These are phyloP conservation scores for Podospora fimiseda DNA, from an alignment of 495 filamentous ascomycete genomes.

Conservation along the genomic window DNA sequence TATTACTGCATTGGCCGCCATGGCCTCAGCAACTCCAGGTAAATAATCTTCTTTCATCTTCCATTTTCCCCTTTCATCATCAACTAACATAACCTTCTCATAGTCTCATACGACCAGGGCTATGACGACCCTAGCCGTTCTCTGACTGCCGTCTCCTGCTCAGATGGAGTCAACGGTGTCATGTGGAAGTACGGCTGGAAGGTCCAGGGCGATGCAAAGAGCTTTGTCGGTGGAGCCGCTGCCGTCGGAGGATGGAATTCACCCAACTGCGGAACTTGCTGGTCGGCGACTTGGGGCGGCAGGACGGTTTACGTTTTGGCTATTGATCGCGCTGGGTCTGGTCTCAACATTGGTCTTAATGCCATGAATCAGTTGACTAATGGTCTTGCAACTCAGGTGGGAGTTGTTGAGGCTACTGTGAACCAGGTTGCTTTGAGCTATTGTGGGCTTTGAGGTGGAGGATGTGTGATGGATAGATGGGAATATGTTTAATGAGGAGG, in stretches of 20 bases:
- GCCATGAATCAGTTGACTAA: constrained; percentile 65
- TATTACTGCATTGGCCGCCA: constrained; percentile 27
- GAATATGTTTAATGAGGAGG: background rate
- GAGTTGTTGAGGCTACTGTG: constrained; percentile 50
- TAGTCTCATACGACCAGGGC: constrained; percentile 52
- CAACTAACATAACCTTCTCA: constrained; percentile 13
- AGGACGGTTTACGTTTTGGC: constrained; percentile 59
- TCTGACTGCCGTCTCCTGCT: constrained; percentile 47
- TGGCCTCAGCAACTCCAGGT: constrained; percentile 32
- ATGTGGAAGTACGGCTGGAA: constrained; percentile 45
- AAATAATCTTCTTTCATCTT: constrained; percentile 4
- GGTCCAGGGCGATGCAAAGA: constrained; percentile 42
- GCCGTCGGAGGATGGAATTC: constrained; percentile 56
- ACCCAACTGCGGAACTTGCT: constrained; percentile 63
- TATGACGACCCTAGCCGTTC: constrained; percentile 48
- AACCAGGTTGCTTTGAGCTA: constrained; percentile 32
- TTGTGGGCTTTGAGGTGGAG: constrained; percentile 18
- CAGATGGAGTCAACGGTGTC: constrained; percentile 54
- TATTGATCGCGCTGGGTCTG: constrained; percentile 54
- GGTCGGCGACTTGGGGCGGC: constrained; percentile 52
- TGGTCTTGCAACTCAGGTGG: constrained; percentile 46
- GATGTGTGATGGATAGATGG: background rate
- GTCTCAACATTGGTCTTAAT: constrained; percentile 58
- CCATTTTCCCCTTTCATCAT: background rate
- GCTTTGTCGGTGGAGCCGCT: constrained; percentile 54